Evolutionary conservation across 1,139 yeast species (phyloP).

Genomic region (Taphrina deformans): DNA sequence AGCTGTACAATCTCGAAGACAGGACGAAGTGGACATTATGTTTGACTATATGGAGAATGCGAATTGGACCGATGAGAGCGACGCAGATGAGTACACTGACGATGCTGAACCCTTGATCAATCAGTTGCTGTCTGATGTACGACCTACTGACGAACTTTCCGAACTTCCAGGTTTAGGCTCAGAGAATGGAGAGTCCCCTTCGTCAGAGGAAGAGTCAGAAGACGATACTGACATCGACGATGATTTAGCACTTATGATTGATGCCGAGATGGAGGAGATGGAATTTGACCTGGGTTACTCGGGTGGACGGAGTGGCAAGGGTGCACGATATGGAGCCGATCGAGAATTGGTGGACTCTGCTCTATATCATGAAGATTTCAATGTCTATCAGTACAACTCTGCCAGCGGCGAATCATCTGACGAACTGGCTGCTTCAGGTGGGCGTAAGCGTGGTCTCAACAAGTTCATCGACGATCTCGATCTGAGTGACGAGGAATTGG

Average conservation of each 20-base stretch:
- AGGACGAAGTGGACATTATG: conserved; percentile 17
- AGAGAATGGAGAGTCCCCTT: neutral
- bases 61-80: conserved; percentile 20
- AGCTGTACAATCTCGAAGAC: neutral
- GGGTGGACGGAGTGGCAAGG: conserved; percentile 6
- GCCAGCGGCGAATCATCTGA: conserved; percentile 10
- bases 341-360: neutral
- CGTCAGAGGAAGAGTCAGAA: neutral
- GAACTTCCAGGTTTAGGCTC: neutral
- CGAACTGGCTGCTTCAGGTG: conserved; percentile 25
- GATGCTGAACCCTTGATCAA: conserved; percentile 16
- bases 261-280: conserved; percentile 22
- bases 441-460: conserved; percentile 13
- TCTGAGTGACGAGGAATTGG: conserved; percentile 41
- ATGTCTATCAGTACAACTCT: conserved; percentile 20
- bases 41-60: conserved; percentile 32
- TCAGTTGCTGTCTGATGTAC: conserved; percentile 18
- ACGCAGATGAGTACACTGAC: conserved; percentile 1
- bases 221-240: conserved; percentile 24
- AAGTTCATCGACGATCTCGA: conserved; percentile 22
- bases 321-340: conserved; percentile 11
- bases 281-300: conserved; percentile 14
- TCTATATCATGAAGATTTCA: conserved; percentile 26
- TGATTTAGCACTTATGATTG: conserved; percentile 22
- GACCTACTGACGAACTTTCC: neutral